Conservation (phyloP, 768 basidiomycete species). For the Boletus sp. region DNA sequence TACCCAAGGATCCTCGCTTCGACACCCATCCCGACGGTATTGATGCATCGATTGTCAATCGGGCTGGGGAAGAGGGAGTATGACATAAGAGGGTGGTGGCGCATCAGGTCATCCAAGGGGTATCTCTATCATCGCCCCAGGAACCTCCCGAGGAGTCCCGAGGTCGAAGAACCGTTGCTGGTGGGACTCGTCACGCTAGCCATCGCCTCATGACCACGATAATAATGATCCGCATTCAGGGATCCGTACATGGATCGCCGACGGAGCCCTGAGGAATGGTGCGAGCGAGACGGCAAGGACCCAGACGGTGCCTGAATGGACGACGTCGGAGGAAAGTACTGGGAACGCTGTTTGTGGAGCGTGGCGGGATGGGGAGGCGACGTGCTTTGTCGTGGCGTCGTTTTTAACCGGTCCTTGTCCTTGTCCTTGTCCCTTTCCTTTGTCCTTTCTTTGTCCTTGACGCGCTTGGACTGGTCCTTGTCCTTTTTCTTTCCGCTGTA, state of each 20-base stretch:
- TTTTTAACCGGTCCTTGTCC: slow-evolving; percentile 2
- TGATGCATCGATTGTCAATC: neutral
- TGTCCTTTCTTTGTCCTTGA: slow-evolving; percentile 34
- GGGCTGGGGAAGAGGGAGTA: no score
- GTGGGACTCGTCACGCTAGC: neutral
- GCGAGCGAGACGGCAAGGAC: slow-evolving; percentile 5
- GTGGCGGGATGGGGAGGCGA: slow-evolving; percentile 10
- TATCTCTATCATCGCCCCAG: slow-evolving; percentile 17
- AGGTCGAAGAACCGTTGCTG: neutral
- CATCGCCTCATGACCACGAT: neutral
- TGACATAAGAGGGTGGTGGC: neutral
- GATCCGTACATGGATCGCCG: slow-evolving; percentile 22
- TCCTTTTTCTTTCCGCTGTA: slow-evolving; percentile 8
- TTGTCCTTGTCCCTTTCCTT: slow-evolving; percentile 35
- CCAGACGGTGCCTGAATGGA: slow-evolving; percentile 33
- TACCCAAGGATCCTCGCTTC: neutral
- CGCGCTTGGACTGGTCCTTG: slow-evolving; percentile 19
- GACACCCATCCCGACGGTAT: neutral
- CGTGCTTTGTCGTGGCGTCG: neutral
- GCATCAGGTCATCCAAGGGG: neutral
- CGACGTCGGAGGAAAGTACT: slow-evolving; percentile 17
- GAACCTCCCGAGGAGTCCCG: slow-evolving; percentile 23
- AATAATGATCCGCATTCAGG: neutral
- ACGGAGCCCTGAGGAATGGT: neutral
- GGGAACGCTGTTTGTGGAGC: slow-evolving; percentile 21